Base-by-base conservation (phyloP, 495 filamentous ascomycete species). In the Neurospora sp. region DNA sequence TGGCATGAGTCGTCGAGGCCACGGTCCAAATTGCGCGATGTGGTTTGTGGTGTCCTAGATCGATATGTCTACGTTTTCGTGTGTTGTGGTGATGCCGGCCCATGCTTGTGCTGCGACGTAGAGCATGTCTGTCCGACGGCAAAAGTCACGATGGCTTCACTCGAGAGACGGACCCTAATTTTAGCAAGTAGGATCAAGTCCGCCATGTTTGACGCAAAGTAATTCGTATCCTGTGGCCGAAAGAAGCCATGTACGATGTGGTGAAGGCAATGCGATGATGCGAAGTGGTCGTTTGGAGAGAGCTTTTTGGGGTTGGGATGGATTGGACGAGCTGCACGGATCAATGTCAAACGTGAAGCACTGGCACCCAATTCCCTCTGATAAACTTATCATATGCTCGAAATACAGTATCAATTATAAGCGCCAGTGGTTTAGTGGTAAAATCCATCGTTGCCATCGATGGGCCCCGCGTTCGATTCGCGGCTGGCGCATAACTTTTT, bases 371-470 rank as follows among this genome's bases (percentile, higher is more conserved):
- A 4, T 7, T 59, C 4, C 22, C 20, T 14, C 0, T 16, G 1
- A 59, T 59, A 31, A 7, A 0, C 0, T 0, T 0, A 14, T 3
- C 4, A 10, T 6, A 7, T 4, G 22, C 4, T 1, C 8, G 0
- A 6, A 8, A 9, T 3, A 0, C 6, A 18, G 18, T 8, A 16
- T 61, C 12, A 61, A 31, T 31, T 12, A 35, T 6, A 31, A 61
- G 53, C 53, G 53, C 53, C 79, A 82, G 82, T 84, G 82, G 82
- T 84, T 84, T 84, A 84, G 83, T 84, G 83, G 83, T 84, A 84
- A 84, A 84, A 84, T 84, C 81, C 83, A 84, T 84, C 83, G 83
- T 84, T 84, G 83, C 83, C 83, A 84, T 84, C 82, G 83, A 84
- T 84, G 83, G 81, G 83, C 83, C 83, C 83, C 83, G 83, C 78